Percentiles rank a stretch among this genome's conserved stretches.
Conservation (phyloP, 495 filamentous ascomycete species). For the Tuber melanosporum region DNA sequence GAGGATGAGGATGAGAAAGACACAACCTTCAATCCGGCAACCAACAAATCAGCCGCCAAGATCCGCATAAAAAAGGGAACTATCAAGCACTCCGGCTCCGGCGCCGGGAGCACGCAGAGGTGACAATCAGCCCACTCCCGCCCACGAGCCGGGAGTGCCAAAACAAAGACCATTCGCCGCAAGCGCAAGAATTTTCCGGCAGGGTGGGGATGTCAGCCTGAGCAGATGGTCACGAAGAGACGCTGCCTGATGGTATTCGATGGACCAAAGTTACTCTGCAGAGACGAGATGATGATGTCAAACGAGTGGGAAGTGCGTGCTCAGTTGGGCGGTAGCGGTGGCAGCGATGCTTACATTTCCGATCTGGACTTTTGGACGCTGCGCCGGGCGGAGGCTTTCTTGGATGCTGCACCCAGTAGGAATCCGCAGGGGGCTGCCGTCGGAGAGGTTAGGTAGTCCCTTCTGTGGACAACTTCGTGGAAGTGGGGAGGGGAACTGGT, state of each 20-base stretch:
- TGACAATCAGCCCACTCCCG: conserved; percentile 60
- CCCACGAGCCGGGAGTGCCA: conserved; percentile 32
- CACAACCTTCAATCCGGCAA: conserved; percentile 55
- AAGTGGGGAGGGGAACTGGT: not conserved
- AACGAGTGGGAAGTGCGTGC: conserved; percentile 84
- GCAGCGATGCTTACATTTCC: conserved; percentile 63
- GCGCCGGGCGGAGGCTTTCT: conserved; percentile 73
- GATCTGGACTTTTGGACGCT: conserved; percentile 90
- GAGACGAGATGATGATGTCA: conserved; percentile 99
- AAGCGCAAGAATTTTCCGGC: conserved; percentile 87
- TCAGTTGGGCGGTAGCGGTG: conserved; percentile 51
- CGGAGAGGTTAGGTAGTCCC: not conserved
- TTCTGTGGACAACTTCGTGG: not conserved
- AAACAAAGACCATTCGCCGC: conserved; percentile 50
- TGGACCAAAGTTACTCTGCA: conserved; percentile 77
- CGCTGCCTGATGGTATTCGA: conserved; percentile 90
- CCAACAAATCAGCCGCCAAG: conserved; percentile 44
- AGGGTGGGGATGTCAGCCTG: conserved; percentile 81
- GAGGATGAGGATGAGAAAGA: conserved; percentile 57
- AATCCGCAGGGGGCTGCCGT: conserved; percentile 19
- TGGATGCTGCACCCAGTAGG: conserved; percentile 31
- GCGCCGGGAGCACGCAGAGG: conserved; percentile 46
- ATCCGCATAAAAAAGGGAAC: conserved; percentile 42
- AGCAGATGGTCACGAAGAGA: conserved; percentile 97
- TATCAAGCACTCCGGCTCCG: conserved; percentile 43